A percentile compares a stretch with the other conserved stretches of the same genome.
Conservation (phyloP, 2,329 filamentous ascomycete species). For the Cordyceps cateniannulata region DNA sequence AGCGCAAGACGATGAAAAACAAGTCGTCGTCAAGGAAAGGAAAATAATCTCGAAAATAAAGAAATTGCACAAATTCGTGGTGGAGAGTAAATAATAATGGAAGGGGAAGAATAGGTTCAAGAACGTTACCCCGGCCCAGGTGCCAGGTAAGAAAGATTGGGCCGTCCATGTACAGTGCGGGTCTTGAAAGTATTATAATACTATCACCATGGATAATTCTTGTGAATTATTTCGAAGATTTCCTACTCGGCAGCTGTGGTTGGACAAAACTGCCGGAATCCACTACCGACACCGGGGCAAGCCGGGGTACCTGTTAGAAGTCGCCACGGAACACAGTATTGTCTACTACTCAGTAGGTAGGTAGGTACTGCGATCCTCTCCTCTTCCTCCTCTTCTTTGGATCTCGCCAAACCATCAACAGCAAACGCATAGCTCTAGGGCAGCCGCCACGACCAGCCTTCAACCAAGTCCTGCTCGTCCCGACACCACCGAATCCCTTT, state of each 20-base stretch:
- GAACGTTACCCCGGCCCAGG: neutral
- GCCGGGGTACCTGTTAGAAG: neutral
- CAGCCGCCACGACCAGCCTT: too few relatives aligned
- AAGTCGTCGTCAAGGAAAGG: neutral
- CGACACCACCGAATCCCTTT: too few relatives aligned
- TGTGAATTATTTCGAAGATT: neutral
- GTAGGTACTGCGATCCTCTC: too few relatives aligned
- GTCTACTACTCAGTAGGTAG: too few relatives aligned
- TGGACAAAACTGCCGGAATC: neutral
- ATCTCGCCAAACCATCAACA: too few relatives aligned
- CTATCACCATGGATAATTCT: neutral
- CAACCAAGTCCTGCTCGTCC: too few relatives aligned
- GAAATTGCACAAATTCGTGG: neutral
- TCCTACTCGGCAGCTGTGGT: neutral
- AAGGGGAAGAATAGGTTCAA: neutral
- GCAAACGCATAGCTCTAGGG: too few relatives aligned
- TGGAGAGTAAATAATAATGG: neutral
- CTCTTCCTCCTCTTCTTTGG: too few relatives aligned
- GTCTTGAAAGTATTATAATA: neutral
- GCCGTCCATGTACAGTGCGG: neutral
- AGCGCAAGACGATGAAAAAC: neutral
- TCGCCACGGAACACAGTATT: neutral
- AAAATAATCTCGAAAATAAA: neutral
- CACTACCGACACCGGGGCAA: neutral
- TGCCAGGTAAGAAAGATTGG: slow-evolving; percentile 4